These are phyloP conservation scores for Aspergillus sp. DNA, from an alignment of 2,329 filamentous ascomycete genomes.

Conservation along the genomic window DNA sequence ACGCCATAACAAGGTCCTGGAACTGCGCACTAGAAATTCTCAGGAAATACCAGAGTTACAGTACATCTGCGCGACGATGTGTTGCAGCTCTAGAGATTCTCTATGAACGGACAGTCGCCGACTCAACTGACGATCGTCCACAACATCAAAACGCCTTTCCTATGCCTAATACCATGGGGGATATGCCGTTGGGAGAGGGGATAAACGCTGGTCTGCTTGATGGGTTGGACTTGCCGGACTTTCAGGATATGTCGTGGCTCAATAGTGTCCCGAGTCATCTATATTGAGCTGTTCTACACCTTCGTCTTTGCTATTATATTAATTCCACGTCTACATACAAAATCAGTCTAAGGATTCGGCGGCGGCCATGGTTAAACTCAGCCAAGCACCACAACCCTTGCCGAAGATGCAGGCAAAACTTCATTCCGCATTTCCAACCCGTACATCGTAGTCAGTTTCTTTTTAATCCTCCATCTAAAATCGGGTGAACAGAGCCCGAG, in stretches of 20 bases:
- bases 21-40: slow-evolving; percentile 30
- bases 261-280: slow-evolving; percentile 34
- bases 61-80: slow-evolving; percentile 32
- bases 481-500: slow-evolving; percentile 21
- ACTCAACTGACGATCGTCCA: neutral
- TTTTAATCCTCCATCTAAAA: neutral
- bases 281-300: slow-evolving; percentile 13
- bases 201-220: slow-evolving; percentile 26
- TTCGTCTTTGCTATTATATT: too few relatives aligned
- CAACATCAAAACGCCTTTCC: neutral
- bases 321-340: too few relatives aligned
- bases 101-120: slow-evolving; percentile 28
- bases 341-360: neutral
- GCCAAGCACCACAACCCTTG: neutral
- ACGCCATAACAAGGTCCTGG: slow-evolving; percentile 27
- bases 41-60: slow-evolving; percentile 32
- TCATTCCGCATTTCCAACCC: neutral
- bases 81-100: slow-evolving; percentile 33
- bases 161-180: slow-evolving; percentile 13
- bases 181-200: slow-evolving; percentile 29
- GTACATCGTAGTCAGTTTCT: neutral
- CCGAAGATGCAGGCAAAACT: too few relatives aligned
- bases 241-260: slow-evolving; percentile 37
- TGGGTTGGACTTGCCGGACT: slow-evolving; percentile 28
- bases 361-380: neutral